Base-by-base conservation (phyloP, 768 basidiomycete genomes). In the Boletus edulis region DNA sequence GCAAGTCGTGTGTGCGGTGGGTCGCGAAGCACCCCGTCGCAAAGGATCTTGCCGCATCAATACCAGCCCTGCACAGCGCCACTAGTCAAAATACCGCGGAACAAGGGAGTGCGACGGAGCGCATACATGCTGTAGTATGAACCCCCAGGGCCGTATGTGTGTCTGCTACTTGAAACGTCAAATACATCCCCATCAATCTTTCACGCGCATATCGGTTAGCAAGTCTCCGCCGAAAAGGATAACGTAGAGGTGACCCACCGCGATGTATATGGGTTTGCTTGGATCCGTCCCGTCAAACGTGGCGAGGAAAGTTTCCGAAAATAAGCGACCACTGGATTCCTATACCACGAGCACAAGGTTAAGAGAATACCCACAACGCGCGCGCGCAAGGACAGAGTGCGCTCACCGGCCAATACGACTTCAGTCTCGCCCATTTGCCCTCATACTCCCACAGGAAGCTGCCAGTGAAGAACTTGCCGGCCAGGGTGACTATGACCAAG, bases 131-230 rank as follows among this genome's bases (percentile, higher is more conserved):
- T 76, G 62, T 85, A 78, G 73, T 93, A 93, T 40, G 89, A 81
- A 38, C 94, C 95, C 14, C 94, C 95, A 38, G 86, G 89, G 49
- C 94, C 93, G 69, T 98, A 98, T 11, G 81, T 78, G 20, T 87
- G 78, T 55, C 78, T 76, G 61, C 85, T 85, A 57, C 80, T 79
- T n/a, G 86, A 83, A 49, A 98, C 95, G 66, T 98, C 95, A 72
- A 86, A 98, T 9, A 98, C 92, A 49, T 90, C 89, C 13, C 91
- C 90, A 67, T 94, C 91, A 68, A 98, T 89, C 91, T 93, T 24
- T 67, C 43, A 64, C 57, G 52, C 52, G 1, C 27, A 29, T 29
- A 9, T 29, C 62, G 42, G 22, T 57, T 22, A 51, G 34, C 46
- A 27, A 55, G 58, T 44, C 40, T 38, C 27, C 39, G 41, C 7